Conservation (phyloP, 1,284 basidiomycete genomes). For the Sutorius eximius region DNA sequence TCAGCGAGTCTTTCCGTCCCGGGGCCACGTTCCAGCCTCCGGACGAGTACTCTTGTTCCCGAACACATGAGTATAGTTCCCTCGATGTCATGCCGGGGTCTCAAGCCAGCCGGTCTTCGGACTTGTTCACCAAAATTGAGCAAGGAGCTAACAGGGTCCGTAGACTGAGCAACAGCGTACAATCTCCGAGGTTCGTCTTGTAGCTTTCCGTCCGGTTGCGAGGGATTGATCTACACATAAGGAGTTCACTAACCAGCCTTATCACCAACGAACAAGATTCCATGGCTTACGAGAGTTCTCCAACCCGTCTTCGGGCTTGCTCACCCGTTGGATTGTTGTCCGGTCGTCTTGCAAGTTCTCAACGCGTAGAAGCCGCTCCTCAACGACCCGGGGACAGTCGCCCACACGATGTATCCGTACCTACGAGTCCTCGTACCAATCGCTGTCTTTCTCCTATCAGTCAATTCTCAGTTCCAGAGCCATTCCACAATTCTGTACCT, state of each 20-base stretch:
- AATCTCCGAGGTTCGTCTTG: conserved; percentile 14
- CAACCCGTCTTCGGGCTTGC: neutral
- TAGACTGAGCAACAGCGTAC: neutral
- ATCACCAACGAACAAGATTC: neutral
- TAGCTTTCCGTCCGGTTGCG: neutral
- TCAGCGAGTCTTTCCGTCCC: neutral
- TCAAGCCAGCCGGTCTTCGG: neutral
- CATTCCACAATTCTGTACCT: conserved; percentile 6
- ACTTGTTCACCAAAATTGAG: neutral
- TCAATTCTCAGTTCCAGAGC: conserved; percentile 17
- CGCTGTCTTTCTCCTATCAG: conserved; percentile 22
- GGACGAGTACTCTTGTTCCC: neutral
- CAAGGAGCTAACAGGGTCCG: neutral
- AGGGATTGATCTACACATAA: conserved; percentile 5
- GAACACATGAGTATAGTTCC: neutral
- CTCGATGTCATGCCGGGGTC: neutral
- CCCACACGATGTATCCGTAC: neutral
- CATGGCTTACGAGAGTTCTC: neutral
- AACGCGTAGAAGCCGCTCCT: neutral
- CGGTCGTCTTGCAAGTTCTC: conserved; percentile 6
- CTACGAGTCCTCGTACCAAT: conserved; percentile 2
- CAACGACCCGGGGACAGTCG: neutral
- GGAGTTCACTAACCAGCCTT: neutral
- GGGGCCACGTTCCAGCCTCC: neutral
- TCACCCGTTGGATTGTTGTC: neutral